These are phyloP conservation scores for Flaveria bidentis DNA, from an alignment of 129 eudicot species.

Conservation along the genomic window DNA sequence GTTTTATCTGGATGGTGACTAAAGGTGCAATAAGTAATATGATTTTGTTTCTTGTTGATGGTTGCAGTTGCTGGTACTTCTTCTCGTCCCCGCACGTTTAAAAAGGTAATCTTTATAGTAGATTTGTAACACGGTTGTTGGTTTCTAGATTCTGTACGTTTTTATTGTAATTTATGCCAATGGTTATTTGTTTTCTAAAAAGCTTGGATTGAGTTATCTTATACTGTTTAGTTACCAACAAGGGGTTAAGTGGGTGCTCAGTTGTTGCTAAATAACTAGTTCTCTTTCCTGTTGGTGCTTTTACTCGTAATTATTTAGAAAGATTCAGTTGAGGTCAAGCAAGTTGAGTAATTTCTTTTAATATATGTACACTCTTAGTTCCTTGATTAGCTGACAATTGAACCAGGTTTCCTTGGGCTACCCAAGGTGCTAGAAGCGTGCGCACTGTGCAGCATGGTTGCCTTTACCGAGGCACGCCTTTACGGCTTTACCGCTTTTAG, in stretches of 20 bases:
- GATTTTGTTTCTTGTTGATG: neutral
- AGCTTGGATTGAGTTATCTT: neutral
- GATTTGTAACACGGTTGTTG: neutral
- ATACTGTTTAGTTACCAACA: neutral
- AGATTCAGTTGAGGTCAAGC: neutral
- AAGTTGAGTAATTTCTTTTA: neutral
- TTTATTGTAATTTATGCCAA: neutral
- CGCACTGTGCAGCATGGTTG: neutral
- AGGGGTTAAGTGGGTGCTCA: neutral
- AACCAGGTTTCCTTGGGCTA: neutral
- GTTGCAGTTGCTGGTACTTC: constrained; percentile 82
- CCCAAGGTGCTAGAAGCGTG: neutral
- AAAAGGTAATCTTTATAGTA: constrained; percentile 44
- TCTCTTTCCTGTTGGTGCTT: neutral
- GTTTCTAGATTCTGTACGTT: neutral
- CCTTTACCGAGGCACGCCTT: neutral
- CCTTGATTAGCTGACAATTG: neutral
- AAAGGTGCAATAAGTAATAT: neutral
- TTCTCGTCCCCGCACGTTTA: constrained; percentile 87
- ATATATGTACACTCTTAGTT: neutral
- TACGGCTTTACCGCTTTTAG: neutral
- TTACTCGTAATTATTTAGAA: neutral
- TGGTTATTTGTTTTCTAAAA: neutral
- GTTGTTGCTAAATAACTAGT: neutral
- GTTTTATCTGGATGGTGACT: neutral